A percentile compares a stretch with the other conserved stretches of the same genome.
Evolutionary conservation across 2,329 filamentous ascomycete genomes (phyloP).

Genomic region (Cercospora janseana): DNA sequence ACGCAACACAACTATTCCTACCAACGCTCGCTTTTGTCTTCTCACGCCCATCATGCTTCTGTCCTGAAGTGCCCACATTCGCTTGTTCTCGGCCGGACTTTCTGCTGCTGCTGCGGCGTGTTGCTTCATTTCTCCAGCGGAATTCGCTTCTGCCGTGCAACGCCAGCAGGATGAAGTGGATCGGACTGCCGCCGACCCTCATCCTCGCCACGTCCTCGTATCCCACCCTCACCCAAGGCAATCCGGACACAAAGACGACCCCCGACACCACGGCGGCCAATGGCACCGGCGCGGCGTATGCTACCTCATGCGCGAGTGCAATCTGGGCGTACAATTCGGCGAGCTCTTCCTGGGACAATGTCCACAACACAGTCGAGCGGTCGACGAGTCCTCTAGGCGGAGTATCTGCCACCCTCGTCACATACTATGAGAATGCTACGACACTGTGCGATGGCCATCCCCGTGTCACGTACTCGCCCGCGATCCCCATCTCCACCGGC

Average conservation of each 20-base stretch:
- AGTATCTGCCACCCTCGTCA: conserved; percentile 20
- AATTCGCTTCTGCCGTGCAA: background rate
- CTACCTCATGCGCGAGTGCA: conserved; percentile 12
- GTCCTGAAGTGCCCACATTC: background rate
- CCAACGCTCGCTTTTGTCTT: background rate
- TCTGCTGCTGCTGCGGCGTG: background rate
- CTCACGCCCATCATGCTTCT: conserved; percentile 5
- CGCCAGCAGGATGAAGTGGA: conserved; percentile 13
- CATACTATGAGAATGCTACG: conserved; percentile 33
- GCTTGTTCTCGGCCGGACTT: background rate
- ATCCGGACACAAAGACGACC: background rate
- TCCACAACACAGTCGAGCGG: conserved; percentile 11
- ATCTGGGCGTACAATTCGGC: conserved; percentile 10
- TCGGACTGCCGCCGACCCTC: conserved; percentile 21
- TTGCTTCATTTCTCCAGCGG: background rate
- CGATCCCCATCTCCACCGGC: conserved; percentile 23
- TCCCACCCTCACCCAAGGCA: background rate
- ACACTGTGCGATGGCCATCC: conserved; percentile 36
- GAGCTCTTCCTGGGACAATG: conserved; percentile 1
- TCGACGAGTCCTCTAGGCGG: conserved; percentile 23
- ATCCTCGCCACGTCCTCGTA: conserved; percentile 20
- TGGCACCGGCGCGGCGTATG: conserved; percentile 15
- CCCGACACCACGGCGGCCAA: background rate
- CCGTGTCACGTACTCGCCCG: conserved; percentile 31
- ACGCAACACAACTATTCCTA: background rate